A percentile compares a stretch with the other conserved stretches of the same genome.
Conservation (phyloP, 2,329 filamentous ascomycete genomes). For the Pestalotiopsis sp. region DNA sequence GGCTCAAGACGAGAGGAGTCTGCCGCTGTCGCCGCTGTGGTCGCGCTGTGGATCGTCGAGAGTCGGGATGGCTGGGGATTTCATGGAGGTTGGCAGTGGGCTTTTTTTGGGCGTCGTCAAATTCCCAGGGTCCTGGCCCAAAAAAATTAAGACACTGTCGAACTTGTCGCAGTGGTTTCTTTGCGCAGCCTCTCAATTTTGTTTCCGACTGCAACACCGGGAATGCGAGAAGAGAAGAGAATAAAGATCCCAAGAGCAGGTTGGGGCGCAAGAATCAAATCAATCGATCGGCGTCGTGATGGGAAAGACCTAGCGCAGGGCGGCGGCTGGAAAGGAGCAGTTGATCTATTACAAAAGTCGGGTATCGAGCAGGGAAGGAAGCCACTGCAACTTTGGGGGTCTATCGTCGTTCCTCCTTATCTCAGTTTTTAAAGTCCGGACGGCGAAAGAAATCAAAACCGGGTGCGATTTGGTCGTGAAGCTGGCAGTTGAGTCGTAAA, state of each 20-base stretch:
- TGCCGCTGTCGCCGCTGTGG: constrained; percentile 7
- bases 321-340: constrained; percentile 4
- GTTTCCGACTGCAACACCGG: constrained; percentile 14
- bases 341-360: constrained; percentile 3
- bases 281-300: constrained; percentile 10
- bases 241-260: neutral
- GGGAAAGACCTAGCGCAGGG: neutral
- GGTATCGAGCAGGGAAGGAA: too few species aligned
- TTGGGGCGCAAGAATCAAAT: constrained; percentile 8
- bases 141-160: neutral
- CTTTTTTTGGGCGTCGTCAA: neutral
- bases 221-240: constrained; percentile 1
- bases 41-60: constrained; percentile 18
- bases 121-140: constrained; percentile 8
- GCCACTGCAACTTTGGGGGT: neutral
- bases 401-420: neutral
- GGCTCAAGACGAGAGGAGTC: constrained; percentile 15
- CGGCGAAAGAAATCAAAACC: neutral
- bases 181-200: constrained; percentile 24
- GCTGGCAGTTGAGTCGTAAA: neutral
- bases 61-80: constrained; percentile 30
- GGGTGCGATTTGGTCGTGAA: neutral
- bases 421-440: neutral
- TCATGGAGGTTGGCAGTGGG: constrained; percentile 24
- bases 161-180: constrained; percentile 14